These are phyloP conservation scores for Pterocarpus santalinus DNA, from an alignment of 306 rosid genomes.

Conservation along the genomic window DNA sequence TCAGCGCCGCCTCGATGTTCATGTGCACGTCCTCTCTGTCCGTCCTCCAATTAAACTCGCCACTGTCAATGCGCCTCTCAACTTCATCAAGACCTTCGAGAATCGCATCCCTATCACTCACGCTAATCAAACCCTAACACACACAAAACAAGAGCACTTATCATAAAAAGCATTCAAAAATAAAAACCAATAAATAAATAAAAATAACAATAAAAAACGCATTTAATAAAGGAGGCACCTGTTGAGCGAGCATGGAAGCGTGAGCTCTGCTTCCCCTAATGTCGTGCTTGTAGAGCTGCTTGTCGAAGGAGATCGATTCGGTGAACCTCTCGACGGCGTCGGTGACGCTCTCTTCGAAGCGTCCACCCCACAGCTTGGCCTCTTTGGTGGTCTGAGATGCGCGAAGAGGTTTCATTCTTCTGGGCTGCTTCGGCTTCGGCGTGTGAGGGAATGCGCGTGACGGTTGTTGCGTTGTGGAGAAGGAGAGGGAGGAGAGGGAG, in stretches of 20 bases:
- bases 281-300: slow-evolving; percentile 85
- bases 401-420: slow-evolving; percentile 35
- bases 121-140: slow-evolving; percentile 75
- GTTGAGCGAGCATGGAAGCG: slow-evolving; percentile 93
- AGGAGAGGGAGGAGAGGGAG: slow-evolving; percentile 7
- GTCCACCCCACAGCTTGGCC: slow-evolving; percentile 97
- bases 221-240: slow-evolving; percentile 48
- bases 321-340: slow-evolving; percentile 92
- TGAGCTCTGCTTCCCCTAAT: slow-evolving; percentile 90
- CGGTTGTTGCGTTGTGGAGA: neutral
- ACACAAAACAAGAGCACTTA: neutral
- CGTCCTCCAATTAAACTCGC: slow-evolving; percentile 89
- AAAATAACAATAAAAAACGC: neutral
- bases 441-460: slow-evolving; percentile 21
- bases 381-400: slow-evolving; percentile 60
- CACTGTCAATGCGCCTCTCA: slow-evolving; percentile 72
- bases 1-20: slow-evolving; percentile 97
- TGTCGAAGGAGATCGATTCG: slow-evolving; percentile 91
- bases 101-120: slow-evolving; percentile 73
- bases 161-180: neutral
- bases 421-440: slow-evolving; percentile 24
- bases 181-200: neutral
- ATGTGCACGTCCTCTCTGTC: slow-evolving; percentile 97
- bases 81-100: slow-evolving; percentile 75
- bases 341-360: slow-evolving; percentile 87